A percentile compares a stretch with the other conserved stretches of the same genome.
Evolutionary conservation across 441 rosid genomes (phyloP).

Genomic region (Populus hybrid): DNA sequence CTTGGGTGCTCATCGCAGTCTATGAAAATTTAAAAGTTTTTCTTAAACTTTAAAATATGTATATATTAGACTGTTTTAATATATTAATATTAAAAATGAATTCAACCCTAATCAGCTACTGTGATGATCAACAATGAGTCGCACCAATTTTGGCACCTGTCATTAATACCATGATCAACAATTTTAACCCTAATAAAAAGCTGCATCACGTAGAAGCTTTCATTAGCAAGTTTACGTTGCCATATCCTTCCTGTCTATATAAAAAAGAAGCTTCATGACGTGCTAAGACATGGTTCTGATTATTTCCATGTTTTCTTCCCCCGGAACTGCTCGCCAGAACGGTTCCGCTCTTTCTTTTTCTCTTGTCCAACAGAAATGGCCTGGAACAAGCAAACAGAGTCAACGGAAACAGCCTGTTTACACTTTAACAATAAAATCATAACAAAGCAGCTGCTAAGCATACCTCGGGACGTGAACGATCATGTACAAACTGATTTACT

Average conservation of each 20-base stretch:
- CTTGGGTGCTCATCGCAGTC: too few relatives aligned
- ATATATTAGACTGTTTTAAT: too few relatives aligned
- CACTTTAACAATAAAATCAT: not conserved
- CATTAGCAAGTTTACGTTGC: too few relatives aligned
- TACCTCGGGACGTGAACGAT: conserved; percentile 90
- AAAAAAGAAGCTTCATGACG: not conserved
- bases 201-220: too few relatives aligned
- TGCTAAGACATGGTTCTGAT: not conserved
- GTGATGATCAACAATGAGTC: too few relatives aligned
- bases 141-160: too few relatives aligned
- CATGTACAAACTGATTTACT: conserved; percentile 91
- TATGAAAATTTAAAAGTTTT: too few relatives aligned
- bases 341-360: conserved; percentile 38
- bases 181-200: too few relatives aligned
- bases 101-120: too few relatives aligned
- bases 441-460: conserved; percentile 1
- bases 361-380: conserved; percentile 79
- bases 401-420: conserved; percentile 1
- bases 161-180: too few relatives aligned
- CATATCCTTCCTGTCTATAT: not conserved
- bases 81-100: too few relatives aligned
- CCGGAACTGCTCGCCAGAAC: conserved; percentile 15
- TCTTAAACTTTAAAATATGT: too few relatives aligned
- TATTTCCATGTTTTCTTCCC: conserved; percentile 87
- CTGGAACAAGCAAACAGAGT: conserved; percentile 32